Percentiles rank a stretch among this genome's conserved stretches.
These are phyloP conservation scores for Cryptosporidium meleagridis DNA, from an alignment of 169 alveolate species.

Conservation along the genomic window DNA sequence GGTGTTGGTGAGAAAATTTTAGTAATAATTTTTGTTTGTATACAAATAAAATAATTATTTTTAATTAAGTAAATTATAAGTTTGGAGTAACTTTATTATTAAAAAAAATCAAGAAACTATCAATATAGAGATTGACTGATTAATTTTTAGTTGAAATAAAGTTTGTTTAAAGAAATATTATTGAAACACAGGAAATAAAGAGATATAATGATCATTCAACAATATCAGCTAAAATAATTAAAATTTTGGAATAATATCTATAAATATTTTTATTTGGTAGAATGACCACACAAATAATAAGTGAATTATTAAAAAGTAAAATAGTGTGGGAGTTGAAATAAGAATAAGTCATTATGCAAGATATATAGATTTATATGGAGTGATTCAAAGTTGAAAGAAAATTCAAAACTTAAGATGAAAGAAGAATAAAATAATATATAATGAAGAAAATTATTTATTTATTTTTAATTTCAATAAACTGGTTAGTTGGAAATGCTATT, in stretches of 20 bases:
- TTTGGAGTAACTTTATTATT: not conserved
- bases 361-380: not conserved
- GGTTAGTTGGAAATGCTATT: not conserved
- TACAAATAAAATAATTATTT: too few species aligned
- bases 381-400: not conserved
- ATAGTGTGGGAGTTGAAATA: not conserved
- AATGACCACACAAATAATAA: not conserved
- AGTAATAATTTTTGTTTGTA: too few species aligned
- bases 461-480: not conserved
- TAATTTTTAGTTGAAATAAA: too few species aligned
- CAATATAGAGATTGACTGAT: too few species aligned
- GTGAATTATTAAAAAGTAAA: not conserved
- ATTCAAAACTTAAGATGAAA: not conserved
- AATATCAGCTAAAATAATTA: not conserved
- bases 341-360: not conserved
- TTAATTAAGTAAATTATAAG: too few species aligned
- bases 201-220: too few species aligned
- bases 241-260: not conserved
- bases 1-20: not conserved
- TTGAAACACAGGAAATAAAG: not conserved
- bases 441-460: constrained; percentile 1
- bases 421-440: not conserved
- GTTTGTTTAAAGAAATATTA: not conserved
- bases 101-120: too few species aligned
- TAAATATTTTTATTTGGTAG: not conserved